phyloP scores from a whole-genome alignment of 2,329 filamentous ascomycete species.

The Fusarium sp. region DNA sequence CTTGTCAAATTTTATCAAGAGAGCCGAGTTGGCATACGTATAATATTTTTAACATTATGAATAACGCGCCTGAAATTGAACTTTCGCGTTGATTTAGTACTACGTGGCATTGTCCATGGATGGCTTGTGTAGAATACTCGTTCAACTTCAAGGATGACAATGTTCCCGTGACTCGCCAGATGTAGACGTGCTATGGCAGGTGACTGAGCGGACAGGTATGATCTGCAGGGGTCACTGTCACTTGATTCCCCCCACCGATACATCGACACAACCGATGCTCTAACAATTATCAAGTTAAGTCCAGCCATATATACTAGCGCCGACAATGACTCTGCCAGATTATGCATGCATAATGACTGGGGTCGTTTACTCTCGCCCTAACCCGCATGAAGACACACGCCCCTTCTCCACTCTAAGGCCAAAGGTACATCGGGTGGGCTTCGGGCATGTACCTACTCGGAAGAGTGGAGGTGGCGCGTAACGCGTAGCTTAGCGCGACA shows the following conservation, averaged over 20 bases:
- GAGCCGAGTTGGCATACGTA: background rate
- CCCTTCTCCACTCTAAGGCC: slow-evolving; percentile 4
- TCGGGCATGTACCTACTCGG: background rate
- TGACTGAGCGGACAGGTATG: slow-evolving; percentile 19
- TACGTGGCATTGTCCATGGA: background rate
- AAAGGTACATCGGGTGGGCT: slow-evolving; percentile 10
- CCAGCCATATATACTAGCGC: background rate
- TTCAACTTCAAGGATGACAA: background rate
- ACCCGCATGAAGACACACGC: slow-evolving; percentile 1
- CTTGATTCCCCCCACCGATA: slow-evolving; percentile 21
- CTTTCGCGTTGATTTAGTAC: background rate
- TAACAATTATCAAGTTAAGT: background rate
- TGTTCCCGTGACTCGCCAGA: slow-evolving; percentile 20
- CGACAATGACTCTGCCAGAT: background rate
- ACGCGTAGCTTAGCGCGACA: slow-evolving; percentile 6
- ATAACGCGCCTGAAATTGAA: background rate
- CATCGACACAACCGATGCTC: background rate
- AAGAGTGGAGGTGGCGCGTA: slow-evolving; percentile 9
- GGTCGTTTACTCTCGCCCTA: background rate
- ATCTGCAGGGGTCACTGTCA: slow-evolving; percentile 11
- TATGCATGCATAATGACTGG: slow-evolving; percentile 13
- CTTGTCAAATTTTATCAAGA: background rate
- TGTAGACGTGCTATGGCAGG: slow-evolving; percentile 4
- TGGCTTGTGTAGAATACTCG: background rate
- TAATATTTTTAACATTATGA: background rate